Percentiles rank a stretch among this genome's conserved stretches.
Evolutionary conservation across 257 asterid genomes (phyloP).

Genomic region (Jasminum sambac): DNA sequence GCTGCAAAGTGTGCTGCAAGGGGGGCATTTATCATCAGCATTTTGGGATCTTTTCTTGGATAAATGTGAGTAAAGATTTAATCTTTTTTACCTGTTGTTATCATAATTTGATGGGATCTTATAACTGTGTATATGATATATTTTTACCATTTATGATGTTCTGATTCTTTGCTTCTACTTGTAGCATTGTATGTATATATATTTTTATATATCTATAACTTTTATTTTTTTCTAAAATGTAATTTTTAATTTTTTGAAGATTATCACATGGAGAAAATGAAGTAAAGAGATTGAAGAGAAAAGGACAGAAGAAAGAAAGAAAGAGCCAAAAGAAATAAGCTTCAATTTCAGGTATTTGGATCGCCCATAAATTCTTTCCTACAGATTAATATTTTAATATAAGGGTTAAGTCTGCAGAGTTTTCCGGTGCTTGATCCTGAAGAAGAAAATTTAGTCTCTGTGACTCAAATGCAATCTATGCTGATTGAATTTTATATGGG

Average conservation of each 20-base stretch:
- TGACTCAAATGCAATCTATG: neutral
- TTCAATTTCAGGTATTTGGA: conserved; percentile 12
- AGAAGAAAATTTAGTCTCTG: neutral
- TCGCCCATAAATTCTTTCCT: neutral
- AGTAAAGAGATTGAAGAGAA: conserved; percentile 3
- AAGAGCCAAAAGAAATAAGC: neutral
- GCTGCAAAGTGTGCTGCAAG: neutral
- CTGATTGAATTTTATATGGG: neutral
- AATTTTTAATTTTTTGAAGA: neutral
- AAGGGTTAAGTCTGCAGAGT: neutral
- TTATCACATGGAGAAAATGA: conserved; percentile 6
- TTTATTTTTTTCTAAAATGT: neutral
- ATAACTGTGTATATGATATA: neutral
- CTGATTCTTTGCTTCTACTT: conserved; percentile 11
- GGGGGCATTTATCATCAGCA: neutral
- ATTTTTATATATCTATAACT: neutral
- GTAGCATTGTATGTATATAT: neutral
- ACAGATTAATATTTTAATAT: neutral
- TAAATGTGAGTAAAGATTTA: conserved; percentile 42
- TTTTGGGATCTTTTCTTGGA: conserved; percentile 37
- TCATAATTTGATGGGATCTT: conserved; percentile 6
- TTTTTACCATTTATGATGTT: conserved; percentile 1
- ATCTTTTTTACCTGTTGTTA: conserved; percentile 19
- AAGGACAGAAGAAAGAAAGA: conserved; percentile 4
- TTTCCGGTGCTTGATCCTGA: neutral